phyloP scores from a whole-genome alignment of 2,329 filamentous ascomycete species.

The Penicillium sclerotigenum region DNA sequence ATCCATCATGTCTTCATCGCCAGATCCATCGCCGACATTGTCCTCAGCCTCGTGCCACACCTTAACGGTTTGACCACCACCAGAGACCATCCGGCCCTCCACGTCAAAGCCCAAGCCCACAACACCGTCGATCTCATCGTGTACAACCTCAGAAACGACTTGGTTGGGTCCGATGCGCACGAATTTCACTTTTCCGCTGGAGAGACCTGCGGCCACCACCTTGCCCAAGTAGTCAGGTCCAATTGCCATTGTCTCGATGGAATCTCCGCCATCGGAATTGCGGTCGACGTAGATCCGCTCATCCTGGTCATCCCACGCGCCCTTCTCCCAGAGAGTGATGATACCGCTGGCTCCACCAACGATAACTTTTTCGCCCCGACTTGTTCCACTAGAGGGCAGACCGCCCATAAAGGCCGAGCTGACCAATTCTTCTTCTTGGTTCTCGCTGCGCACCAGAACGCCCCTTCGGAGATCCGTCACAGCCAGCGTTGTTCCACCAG shows the following conservation, averaged over 20 bases:
- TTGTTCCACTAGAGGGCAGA: constrained; percentile 62
- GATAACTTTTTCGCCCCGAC: constrained; percentile 70
- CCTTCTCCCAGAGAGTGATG: constrained; percentile 88
- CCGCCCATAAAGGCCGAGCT: constrained; percentile 75
- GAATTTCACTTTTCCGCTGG: constrained; percentile 74
- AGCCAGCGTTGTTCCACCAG: constrained; percentile 84
- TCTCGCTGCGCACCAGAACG: constrained; percentile 82
- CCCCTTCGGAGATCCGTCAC: constrained; percentile 85
- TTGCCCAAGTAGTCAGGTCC: constrained; percentile 68
- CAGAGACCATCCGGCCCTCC: constrained; percentile 80
- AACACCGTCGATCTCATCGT: constrained; percentile 86
- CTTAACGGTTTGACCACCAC: constrained; percentile 80
- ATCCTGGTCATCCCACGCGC: constrained; percentile 92
- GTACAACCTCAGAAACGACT: constrained; percentile 64
- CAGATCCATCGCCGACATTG: constrained; percentile 50
- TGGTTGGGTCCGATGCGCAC: constrained; percentile 72
- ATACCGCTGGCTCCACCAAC: constrained; percentile 78
- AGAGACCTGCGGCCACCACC: constrained; percentile 73
- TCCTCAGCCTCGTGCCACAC: constrained; percentile 75
- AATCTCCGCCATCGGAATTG: constrained; percentile 64
- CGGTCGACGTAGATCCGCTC: constrained; percentile 76
- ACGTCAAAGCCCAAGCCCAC: constrained; percentile 80
- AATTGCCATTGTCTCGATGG: constrained; percentile 71
- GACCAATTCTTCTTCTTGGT: constrained; percentile 92
- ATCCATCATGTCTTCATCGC: constrained; percentile 36